Evolutionary conservation across 352 stramenopile species (phyloP), one percentile per base, ranked within the genome.

Genomic region (Phytopythium sindhum): DNA sequence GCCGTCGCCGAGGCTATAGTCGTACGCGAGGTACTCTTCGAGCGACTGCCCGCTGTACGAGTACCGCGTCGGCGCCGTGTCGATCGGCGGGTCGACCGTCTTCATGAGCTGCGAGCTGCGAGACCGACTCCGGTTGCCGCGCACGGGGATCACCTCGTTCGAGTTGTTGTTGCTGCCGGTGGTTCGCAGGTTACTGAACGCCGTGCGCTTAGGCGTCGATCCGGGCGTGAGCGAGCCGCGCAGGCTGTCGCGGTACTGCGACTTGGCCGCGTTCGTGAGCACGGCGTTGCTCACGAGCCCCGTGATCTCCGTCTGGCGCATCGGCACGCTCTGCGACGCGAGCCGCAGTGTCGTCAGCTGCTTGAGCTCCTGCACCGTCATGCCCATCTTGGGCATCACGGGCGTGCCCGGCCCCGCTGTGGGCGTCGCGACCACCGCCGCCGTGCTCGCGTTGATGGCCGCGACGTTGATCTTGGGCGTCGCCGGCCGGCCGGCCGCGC

Each of bases 301-400:
- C 1, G 80, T 89, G 54, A 88, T 82, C 70, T 90, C 80, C 60
- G 67, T 86, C 42, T 87, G 80, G 53, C 86, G 80, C 35, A 76
- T 55, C 29, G 84, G 78, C 11, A 75, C 77, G 51, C 80, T 89
- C 64, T 92, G 84, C 24, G 81, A 90, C 51, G 84, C 84, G 42
- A 95, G 76, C 2, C 86, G 84, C 60, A 95, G 63, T 60, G 79
- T 86, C 57, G 86, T 95, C 14, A 95, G 72, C 60, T 95, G 86
- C 71, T 95, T 95, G 28, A 95, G 74, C 63, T 95, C 86, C 63
- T 95, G 86, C 35, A 95, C 86, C 4, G 86, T 88, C 86, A 95
- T 95, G 31, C 86, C 86, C 0, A 80, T 89, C 69, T 94, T 94
- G 4, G 85, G 85, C 12, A 84, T 65, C 19, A 87, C 70, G 2